Percentiles rank a stretch among this genome's conserved stretches.
Evolutionary conservation across 805 yeast species (phyloP).

Genomic region (Ogataea henricii): DNA sequence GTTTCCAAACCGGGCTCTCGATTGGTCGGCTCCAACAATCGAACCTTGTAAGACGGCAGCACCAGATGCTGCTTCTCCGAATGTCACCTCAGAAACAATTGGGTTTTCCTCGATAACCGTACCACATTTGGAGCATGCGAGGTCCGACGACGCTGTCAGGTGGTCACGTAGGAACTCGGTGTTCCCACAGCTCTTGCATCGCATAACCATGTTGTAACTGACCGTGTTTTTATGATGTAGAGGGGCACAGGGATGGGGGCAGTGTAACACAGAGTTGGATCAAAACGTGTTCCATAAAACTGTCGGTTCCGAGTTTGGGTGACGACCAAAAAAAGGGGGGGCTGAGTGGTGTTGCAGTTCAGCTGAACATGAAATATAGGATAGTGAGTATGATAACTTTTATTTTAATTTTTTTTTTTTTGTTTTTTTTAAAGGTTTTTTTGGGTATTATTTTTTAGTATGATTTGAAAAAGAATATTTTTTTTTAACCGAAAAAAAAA

Average conservation of each 20-base stretch:
- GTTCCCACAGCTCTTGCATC: constrained; percentile 49
- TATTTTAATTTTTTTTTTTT: too few species aligned
- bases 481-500: not conserved
- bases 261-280: too few species aligned
- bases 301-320: too few species aligned
- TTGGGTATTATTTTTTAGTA: too few species aligned
- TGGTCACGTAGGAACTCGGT: constrained; percentile 54
- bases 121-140: constrained; percentile 84
- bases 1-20: constrained; percentile 69
- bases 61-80: constrained; percentile 89
- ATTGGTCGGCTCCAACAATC: constrained; percentile 85
- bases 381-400: too few species aligned
- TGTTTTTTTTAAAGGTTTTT: not conserved
- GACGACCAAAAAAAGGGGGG: too few species aligned
- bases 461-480: not conserved
- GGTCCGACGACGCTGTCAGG: constrained; percentile 66
- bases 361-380: too few species aligned
- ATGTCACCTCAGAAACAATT: constrained; percentile 92
- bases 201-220: constrained; percentile 19
- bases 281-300: too few species aligned
- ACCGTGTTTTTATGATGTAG: too few species aligned
- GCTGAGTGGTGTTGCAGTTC: too few species aligned
- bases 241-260: too few species aligned
- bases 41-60: constrained; percentile 97
- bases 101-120: constrained; percentile 88